phyloP scores from a whole-genome alignment of 2,329 filamentous ascomycete species.

The Akanthomyces uredinophilus region DNA sequence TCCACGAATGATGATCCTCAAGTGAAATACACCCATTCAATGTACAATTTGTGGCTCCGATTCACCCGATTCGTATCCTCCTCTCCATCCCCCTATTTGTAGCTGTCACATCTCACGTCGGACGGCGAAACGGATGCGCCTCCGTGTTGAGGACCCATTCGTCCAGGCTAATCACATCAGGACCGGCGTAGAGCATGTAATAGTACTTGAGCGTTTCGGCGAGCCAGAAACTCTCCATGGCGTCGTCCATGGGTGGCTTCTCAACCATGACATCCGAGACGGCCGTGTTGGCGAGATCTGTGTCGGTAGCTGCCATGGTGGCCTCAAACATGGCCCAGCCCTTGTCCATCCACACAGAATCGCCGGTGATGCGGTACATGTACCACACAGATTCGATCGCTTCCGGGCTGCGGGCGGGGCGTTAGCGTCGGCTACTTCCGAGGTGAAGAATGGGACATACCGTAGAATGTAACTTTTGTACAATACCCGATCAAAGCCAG shows the following conservation, averaged over 20 bases:
- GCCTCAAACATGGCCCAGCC: constrained; percentile 83
- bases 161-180: constrained; percentile 60
- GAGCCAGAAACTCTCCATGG: constrained; percentile 87
- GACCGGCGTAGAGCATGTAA: constrained; percentile 70
- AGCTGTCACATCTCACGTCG: constrained; percentile 22
- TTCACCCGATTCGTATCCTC: neutral
- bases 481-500: constrained; percentile 45
- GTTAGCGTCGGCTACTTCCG: neutral
- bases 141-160: constrained; percentile 64
- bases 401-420: constrained; percentile 55
- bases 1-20: neutral
- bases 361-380: constrained; percentile 85
- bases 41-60: neutral
- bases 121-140: constrained; percentile 53
- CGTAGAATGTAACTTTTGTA: constrained; percentile 55
- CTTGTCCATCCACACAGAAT: constrained; percentile 67
- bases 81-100: neutral
- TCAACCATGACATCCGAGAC: constrained; percentile 55
- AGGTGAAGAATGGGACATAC: constrained; percentile 35
- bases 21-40: neutral
- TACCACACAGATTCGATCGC: constrained; percentile 86
- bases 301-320: constrained; percentile 61
- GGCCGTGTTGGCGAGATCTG: constrained; percentile 64
- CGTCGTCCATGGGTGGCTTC: constrained; percentile 44
- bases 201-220: constrained; percentile 93